Evolutionary conservation across 2,329 filamentous ascomycete genomes (phyloP).

Genomic region (Lachnellula hyalina): DNA sequence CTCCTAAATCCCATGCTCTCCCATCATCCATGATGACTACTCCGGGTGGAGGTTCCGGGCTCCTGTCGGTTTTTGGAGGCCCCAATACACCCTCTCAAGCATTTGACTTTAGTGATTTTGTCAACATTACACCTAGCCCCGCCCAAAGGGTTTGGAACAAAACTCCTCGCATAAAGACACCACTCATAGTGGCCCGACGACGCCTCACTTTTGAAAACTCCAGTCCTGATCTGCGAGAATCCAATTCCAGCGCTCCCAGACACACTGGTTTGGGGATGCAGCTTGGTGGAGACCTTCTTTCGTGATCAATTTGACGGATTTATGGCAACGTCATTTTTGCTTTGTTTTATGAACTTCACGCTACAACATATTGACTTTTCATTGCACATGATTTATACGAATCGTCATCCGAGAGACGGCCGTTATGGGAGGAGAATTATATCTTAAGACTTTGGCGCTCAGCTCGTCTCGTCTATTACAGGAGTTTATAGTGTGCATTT

Average conservation of each 20-base stretch:
- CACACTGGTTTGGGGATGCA: slow-evolving; percentile 56
- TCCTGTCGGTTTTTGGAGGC: slow-evolving; percentile 59
- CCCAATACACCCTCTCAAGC: slow-evolving; percentile 73
- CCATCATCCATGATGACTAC: slow-evolving; percentile 89
- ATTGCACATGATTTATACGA: slow-evolving; percentile 6
- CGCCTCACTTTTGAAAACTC: slow-evolving; percentile 28
- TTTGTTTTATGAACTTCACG: not conserved
- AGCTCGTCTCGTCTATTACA: not conserved
- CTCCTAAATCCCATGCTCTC: slow-evolving; percentile 62
- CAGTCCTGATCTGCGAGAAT: slow-evolving; percentile 16
- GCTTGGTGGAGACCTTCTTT: slow-evolving; percentile 58
- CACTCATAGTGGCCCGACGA: slow-evolving; percentile 23
- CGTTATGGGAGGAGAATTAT: not conserved
- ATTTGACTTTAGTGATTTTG: slow-evolving; percentile 95
- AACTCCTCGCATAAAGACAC: slow-evolving; percentile 29
- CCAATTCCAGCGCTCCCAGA: slow-evolving; percentile 31
- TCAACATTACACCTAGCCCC: slow-evolving; percentile 94
- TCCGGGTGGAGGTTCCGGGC: slow-evolving; percentile 61
- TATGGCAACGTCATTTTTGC: not conserved
- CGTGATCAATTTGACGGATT: slow-evolving; percentile 29
- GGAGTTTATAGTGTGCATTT: not conserved
- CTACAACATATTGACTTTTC: not conserved
- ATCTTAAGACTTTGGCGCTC: no score
- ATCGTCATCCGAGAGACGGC: not conserved
- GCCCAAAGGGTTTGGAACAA: slow-evolving; percentile 73